phyloP scores from a whole-genome alignment of 2,329 filamentous ascomycete species.

The Capronia coronata region DNA sequence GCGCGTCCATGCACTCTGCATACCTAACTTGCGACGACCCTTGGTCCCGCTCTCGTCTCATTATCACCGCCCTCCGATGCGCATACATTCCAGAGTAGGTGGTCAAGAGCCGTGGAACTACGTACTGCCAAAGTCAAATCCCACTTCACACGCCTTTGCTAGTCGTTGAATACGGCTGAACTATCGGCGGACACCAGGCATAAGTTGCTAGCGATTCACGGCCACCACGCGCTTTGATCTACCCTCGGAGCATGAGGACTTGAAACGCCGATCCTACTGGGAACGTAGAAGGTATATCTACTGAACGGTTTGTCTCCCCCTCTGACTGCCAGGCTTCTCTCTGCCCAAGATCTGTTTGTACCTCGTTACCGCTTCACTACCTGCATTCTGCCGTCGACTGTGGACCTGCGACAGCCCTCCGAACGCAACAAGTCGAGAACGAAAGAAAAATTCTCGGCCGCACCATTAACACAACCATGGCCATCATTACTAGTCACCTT shows the following conservation, averaged over 20 bases:
- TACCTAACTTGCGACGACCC: background rate
- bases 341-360: background rate
- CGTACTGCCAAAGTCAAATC: background rate
- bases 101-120: background rate
- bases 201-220: background rate
- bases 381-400: background rate
- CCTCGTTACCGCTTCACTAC: background rate
- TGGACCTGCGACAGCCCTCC: too few relatives aligned
- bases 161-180: background rate
- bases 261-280: background rate
- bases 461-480: background rate
- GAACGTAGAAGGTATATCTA: background rate
- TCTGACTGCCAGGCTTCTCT: background rate
- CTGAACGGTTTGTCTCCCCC: background rate
- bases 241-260: background rate
- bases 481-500: constrained; percentile 4
- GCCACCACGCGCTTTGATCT: background rate
- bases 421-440: too few relatives aligned
- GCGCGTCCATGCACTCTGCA: background rate
- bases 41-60: background rate
- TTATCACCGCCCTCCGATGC: background rate
- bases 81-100: background rate
- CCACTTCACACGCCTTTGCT: background rate
- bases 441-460: background rate
- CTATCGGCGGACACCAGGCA: background rate